A percentile compares a stretch with the other conserved stretches of the same genome.
phyloP scores from a whole-genome alignment of 2,329 filamentous ascomycete species.

The Colletotrichum tofieldiae region DNA sequence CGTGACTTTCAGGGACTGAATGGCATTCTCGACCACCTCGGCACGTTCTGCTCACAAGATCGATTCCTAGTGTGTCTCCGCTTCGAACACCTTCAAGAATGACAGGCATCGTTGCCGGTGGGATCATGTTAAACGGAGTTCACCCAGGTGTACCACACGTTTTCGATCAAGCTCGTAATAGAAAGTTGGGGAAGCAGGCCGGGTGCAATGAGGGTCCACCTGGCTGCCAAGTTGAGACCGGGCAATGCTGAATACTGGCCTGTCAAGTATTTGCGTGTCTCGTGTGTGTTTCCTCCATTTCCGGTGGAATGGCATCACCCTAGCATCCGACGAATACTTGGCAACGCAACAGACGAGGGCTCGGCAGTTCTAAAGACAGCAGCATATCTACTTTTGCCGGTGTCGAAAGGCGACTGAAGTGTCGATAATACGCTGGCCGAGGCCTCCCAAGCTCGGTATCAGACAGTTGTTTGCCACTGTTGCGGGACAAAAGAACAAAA shows the following conservation, averaged over 20 bases:
- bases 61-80: not conserved
- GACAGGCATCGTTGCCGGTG: not conserved
- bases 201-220: not conserved
- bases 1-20: not conserved
- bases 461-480: not conserved
- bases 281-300: constrained; percentile 16
- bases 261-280: constrained; percentile 20
- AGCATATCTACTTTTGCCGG: not conserved
- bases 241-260: not conserved
- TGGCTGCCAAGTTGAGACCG: not conserved
- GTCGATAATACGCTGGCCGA: too few species aligned
- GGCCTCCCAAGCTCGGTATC: not conserved
- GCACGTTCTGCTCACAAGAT: not conserved
- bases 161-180: constrained; percentile 9
- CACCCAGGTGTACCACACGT: constrained; percentile 4
- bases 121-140: not conserved
- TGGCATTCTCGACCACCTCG: not conserved
- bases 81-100: not conserved
- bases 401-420: not conserved
- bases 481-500: too few species aligned
- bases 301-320: constrained; percentile 33
- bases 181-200: not conserved
- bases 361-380: not conserved
- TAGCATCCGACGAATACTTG: constrained; percentile 7
- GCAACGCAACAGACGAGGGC: not conserved